Conservation (phyloP, 2,329 filamentous ascomycete genomes). For the Pyrenophora tritici-repentis region DNA sequence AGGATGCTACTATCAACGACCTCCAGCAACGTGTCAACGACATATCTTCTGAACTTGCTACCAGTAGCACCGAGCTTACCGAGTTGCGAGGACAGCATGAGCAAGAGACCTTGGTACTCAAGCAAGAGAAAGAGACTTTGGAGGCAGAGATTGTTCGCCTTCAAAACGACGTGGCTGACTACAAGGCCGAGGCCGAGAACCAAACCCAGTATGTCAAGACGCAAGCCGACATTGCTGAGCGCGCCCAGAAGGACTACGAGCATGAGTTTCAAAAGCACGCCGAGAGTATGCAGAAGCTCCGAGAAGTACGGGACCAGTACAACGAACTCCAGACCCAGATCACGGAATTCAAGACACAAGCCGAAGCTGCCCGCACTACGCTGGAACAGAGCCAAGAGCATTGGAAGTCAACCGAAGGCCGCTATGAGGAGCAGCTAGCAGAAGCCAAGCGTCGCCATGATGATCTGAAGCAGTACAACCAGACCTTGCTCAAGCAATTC, state of each 20-base stretch:
- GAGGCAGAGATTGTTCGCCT: slow-evolving; percentile 80
- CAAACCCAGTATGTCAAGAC: slow-evolving; percentile 91
- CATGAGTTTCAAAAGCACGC: slow-evolving; percentile 93
- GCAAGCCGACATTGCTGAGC: slow-evolving; percentile 90
- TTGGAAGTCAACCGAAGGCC: slow-evolving; percentile 81
- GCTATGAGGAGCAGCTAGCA: slow-evolving; percentile 80
- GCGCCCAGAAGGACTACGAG: slow-evolving; percentile 95
- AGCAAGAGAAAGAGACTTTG: slow-evolving; percentile 80
- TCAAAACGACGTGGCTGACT: slow-evolving; percentile 81
- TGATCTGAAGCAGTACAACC: slow-evolving; percentile 87
- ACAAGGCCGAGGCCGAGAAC: slow-evolving; percentile 77
- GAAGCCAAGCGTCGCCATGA: slow-evolving; percentile 81
- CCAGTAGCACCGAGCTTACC: slow-evolving; percentile 81
- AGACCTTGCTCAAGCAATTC: slow-evolving; percentile 84
- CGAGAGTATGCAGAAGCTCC: slow-evolving; percentile 85
- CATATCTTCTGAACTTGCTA: slow-evolving; percentile 77
- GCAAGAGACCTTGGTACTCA: slow-evolving; percentile 70
- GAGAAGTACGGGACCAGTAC: slow-evolving; percentile 76
- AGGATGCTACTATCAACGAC: slow-evolving; percentile 78
- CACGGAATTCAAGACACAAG: slow-evolving; percentile 75
- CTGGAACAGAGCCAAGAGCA: slow-evolving; percentile 81
- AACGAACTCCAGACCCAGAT: slow-evolving; percentile 82
- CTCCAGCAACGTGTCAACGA: slow-evolving; percentile 84
- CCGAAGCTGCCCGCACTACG: slow-evolving; percentile 80
- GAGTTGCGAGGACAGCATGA: slow-evolving; percentile 78